Base-by-base conservation (phyloP, 164 flowering plant genomes). In the Macadamia integrifolia region DNA sequence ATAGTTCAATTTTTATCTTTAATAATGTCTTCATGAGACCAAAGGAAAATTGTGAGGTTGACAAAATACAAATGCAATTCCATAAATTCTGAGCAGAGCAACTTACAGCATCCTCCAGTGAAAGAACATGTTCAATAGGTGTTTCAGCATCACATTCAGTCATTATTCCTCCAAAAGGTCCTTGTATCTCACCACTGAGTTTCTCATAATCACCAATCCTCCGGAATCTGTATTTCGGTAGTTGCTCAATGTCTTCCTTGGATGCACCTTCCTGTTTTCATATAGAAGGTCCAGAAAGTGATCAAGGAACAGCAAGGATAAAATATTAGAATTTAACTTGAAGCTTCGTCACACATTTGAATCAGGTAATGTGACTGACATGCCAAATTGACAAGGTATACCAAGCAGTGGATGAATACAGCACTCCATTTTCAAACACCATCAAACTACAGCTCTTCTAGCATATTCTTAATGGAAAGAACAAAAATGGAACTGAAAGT, bases 91-190 rank as follows among this genome's bases (percentile, higher is more conserved):
- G 70, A 59, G 31, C 9, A 40, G 13, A 12, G 29, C 46, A 66
- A 84, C 92, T 82, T 84, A 89, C 96, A 62, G 91, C 86, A 84
- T 85, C 86, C 67, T 89, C 96, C 15, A 62, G 48, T 29, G 86
- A 58, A 48, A 89, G 81, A 70, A 69, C 72, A 42, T 62, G 87
- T 69, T 84, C 88, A 23, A 55, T 67, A 0, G 88, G 89, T 9
- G 78, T 15, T 35, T 82, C 89, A 6, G 80, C 77, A 66, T 77
- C 77, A 58, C 84, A 85, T 66, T 86, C 85, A 0, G 78, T 82
- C 89, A 89, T 86, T 69, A 84, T 75, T 61, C 96, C 96, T 44
- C 83, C 84, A 68, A 40, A 69, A 66, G 85, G 75, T 61, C 65
- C 86, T 67, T 77, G 80, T 62, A 62, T 68, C 67, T 85, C 89